Evolutionary conservation across 306 rosid species (phyloP), one percentile per base, ranked within the genome.

Genomic region (Rosa chinensis): DNA sequence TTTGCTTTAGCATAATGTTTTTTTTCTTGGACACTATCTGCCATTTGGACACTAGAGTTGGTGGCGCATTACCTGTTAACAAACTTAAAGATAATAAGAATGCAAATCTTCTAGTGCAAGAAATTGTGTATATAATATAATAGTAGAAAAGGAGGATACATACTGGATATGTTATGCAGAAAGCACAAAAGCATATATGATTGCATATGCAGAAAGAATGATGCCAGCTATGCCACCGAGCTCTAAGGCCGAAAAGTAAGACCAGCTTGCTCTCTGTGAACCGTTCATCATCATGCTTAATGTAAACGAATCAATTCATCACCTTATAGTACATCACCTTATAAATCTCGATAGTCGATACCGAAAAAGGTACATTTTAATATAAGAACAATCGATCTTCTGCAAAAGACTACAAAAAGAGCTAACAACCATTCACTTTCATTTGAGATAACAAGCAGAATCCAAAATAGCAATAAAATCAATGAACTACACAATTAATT

Each of bases 401-500:
- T 6, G 70, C 13, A 66, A 37, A 66, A 66, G 6, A 37, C 45
- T 37, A 66, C 70, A 64, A 64, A 63, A 66, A 16, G 44, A 17
- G 21, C 23, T 59, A 66, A 12, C n/a, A 87, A 79, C 66, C 48
- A 78, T 81, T 73, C 86, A 80, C 86, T 76, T 82, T 82, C 35
- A 77, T 43, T 79, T 47, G 78, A 84, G 84, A 64, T 73, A 81
- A 76, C 53, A 80, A 48, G 40, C 92, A 83, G 66, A 81, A 83
- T 56, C 69, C 82, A 75, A 82, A 78, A 86, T 12, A 3, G 56
- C 45, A 79, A 64, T 74, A 81, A 52, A 71, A 84, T 45, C 77
- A 81, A 82, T 62, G 77, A 78, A 81, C 85, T 85, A 87, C 87
- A 84, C 82, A 79, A 40, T 18, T 74, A 72, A 79, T 81, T 74